phyloP scores from a whole-genome alignment of 2,329 filamentous ascomycete species.

The Neopestalotiopsis sp. region DNA sequence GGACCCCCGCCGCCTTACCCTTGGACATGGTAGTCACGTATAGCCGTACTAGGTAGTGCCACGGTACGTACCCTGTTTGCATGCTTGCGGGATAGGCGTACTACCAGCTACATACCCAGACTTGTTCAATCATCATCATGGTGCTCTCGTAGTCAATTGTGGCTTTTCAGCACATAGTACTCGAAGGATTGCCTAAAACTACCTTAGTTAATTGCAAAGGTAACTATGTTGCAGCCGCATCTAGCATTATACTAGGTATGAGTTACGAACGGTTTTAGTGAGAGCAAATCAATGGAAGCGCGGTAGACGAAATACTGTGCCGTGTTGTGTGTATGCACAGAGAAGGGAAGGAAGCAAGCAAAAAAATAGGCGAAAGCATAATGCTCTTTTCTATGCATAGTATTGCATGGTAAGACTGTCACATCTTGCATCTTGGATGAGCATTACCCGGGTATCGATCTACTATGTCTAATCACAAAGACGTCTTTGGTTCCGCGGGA shows the following conservation, averaged over 20 bases:
- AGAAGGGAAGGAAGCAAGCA: neutral
- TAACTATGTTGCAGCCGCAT: too few relatives aligned
- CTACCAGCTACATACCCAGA: too few relatives aligned
- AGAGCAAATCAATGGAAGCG: neutral
- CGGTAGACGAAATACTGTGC: neutral
- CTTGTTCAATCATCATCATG: neutral
- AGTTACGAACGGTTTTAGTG: too few relatives aligned
- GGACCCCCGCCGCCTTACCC: neutral
- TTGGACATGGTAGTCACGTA: neutral
- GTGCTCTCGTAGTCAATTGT: neutral
- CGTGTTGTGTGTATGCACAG: neutral
- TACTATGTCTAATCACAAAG: neutral
- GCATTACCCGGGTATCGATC: neutral
- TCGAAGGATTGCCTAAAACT: too few relatives aligned
- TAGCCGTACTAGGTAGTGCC: neutral
- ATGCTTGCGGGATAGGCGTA: neutral
- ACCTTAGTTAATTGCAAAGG: too few relatives aligned
- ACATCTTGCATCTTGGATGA: neutral
- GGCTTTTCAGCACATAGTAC: neutral
- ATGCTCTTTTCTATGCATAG: neutral
- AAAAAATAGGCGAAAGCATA: neutral
- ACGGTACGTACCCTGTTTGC: neutral
- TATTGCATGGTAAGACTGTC: neutral
- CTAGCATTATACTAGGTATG: too few relatives aligned
- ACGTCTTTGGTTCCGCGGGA: neutral